Evolutionary conservation across 108 stramenopile species (phyloP), one percentile per base, ranked within the genome.

Genomic region (Nitzschia sp.): DNA sequence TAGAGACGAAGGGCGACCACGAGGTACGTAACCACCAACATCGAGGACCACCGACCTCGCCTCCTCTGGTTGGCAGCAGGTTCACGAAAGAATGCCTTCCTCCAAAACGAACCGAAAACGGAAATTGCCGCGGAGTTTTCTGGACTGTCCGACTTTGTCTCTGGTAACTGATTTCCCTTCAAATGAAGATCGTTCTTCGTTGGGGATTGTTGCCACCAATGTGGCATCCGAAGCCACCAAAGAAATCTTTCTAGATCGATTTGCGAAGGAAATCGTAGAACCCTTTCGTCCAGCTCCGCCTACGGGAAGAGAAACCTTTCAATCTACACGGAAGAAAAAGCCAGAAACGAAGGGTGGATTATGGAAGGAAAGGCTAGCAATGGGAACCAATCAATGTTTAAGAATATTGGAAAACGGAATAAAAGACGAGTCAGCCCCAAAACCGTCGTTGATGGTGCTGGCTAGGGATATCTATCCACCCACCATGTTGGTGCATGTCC

Each of bases 301-400:
- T 3, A 53, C 29, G 0, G 53, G 9, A 13, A 33, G 52, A 15
- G 1, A 70, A 17, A 25, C 13, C 5, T 33, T 45, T 48, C 28
- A 35, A 30, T 9, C 30, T 5, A 28, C 22, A 36, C n/a, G n/a
- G n/a, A 66, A 58, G 25, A 31, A 66, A 58, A n/a, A 64, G 15
- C 6, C 28, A 0, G 32, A 44, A 62, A 33, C 28, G 58, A 30
- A 4, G 38, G 45, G 33, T 34, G 26, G 21, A 16, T 63, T 68
- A 21, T 75, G 73, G 73, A 53, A 46, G 1, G 66, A 80, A 44
- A 56, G 80, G 48, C 50, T 91, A 21, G n/a, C 68, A 0, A 63
- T 77, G 45, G 88, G 89, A 32, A 84, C 81, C 29, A 91, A 91
- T 75, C 81, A 85, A 54, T 91, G 90, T 54, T 76, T 79, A 2